Evolutionary conservation across 2,329 filamentous ascomycete genomes (phyloP), one percentile per base, ranked within the genome.

Genomic region (Xylariaceae sp.): DNA sequence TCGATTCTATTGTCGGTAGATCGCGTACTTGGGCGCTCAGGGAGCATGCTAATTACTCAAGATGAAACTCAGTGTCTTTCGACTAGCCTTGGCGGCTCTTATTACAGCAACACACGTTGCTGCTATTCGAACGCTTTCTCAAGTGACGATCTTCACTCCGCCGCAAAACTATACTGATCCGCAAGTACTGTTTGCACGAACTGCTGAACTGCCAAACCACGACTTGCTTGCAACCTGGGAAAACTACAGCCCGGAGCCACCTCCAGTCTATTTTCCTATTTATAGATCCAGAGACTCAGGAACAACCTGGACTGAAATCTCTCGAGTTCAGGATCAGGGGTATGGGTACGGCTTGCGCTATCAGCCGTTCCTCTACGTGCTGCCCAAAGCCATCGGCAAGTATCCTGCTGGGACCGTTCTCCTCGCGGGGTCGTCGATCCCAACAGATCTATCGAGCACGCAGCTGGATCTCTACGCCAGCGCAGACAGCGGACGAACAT

Each of bases 401-500:
- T 89, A 79, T 64, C 71, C 77, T 1, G 79, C 78, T 3, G 88
- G 86, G 2, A 89, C 86, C 0, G 72, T 91, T 16, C 74, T 91
- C 8, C 69, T 81, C 6, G 77, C 85, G 0, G 85, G 84, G 1
- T 86, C 80, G 57, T 82, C 81, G 23, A 85, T 85, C 37, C 81
- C 81, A 0, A 75, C 74, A 6, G 72, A 89, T 67, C 75, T 88
- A 23, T 84, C 80, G 33, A 72, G 76, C 54, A 89, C 87, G 0
- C 77, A 86, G 58, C 86, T 91, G 42, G 87, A 89, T 56, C 72
- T 91, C 6, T 91, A 90, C 64, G 86, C 84, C 6, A 85, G 80
- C 37, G 73, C 68, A 6, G 84, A 91, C 65, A 72, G 74, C 37
- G 87, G 86, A 6, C 62, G 71, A 27, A 85, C 80, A 1, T 91